Conservation (phyloP, 768 basidiomycete species). For the Rhodosporidiobolus odoratus region DNA sequence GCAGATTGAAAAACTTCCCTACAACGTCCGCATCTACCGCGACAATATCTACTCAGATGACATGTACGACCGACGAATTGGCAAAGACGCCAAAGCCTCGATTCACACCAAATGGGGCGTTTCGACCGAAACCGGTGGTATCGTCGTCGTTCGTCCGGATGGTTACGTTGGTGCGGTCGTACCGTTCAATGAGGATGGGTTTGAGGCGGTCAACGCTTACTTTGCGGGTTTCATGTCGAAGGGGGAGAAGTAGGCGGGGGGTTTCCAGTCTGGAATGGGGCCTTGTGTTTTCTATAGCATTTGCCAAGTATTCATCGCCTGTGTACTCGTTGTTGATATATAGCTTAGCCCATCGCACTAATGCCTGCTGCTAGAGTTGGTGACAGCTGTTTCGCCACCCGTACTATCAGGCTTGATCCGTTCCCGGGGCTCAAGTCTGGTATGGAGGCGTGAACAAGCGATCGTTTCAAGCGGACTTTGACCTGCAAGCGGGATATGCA, state of each 20-base stretch:
- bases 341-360: too few relatives aligned
- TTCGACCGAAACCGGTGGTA: conserved; percentile 40
- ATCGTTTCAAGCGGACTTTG: too few relatives aligned
- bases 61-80: conserved; percentile 37
- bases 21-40: conserved; percentile 36
- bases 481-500: too few relatives aligned
- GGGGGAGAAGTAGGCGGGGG: conserved; percentile 3
- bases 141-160: conserved; percentile 46
- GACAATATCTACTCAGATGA: conserved; percentile 41
- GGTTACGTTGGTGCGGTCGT: conserved; percentile 46
- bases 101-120: conserved; percentile 44
- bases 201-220: conserved; percentile 43
- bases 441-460: too few relatives aligned
- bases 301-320: not conserved
- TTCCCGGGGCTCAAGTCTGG: too few relatives aligned
- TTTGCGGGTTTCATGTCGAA: conserved; percentile 42
- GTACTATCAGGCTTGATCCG: too few relatives aligned
- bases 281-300: not conserved
- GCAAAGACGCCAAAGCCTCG: conserved; percentile 32
- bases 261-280: not conserved
- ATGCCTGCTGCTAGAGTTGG: too few relatives aligned
- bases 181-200: conserved; percentile 41
- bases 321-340: too few relatives aligned
- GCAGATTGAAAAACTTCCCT: conserved; percentile 37
- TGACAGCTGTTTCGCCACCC: too few relatives aligned